Conservation (phyloP, 2,329 filamentous ascomycete genomes). For the Pseudocercospora cruenta region DNA sequence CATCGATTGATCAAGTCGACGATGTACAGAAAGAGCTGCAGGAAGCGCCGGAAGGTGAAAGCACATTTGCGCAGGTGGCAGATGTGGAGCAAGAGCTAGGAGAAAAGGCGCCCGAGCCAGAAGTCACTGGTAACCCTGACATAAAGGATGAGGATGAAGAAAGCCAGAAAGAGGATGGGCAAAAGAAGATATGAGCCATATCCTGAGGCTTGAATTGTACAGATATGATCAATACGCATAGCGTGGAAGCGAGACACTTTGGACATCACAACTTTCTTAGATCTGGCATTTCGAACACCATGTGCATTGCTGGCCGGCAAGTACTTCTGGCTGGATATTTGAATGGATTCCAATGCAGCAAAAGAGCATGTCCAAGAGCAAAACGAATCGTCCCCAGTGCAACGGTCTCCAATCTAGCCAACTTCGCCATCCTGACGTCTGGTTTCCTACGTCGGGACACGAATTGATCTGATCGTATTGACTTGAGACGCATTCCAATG, state of each 20-base stretch:
- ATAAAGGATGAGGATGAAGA: not conserved
- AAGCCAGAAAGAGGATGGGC: not conserved
- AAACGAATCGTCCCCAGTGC: not conserved
- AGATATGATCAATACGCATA: not conserved
- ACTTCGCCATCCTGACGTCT: too few relatives aligned
- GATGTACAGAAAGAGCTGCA: not conserved
- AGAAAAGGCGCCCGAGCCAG: conserved; percentile 15
- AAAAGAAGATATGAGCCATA: not conserved
- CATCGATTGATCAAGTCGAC: not conserved
- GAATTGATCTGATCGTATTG: too few relatives aligned
- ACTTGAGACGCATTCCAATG: too few relatives aligned
- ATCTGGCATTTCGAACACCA: too few relatives aligned
- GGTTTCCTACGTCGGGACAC: too few relatives aligned
- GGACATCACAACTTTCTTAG: too few relatives aligned
- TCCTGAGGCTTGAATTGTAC: not conserved
- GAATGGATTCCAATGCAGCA: too few relatives aligned
- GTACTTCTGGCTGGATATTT: too few relatives aligned
- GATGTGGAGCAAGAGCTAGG: conserved; percentile 27
- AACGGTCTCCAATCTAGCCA: too few relatives aligned
- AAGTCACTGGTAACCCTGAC: not conserved
- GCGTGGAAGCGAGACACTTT: not conserved
- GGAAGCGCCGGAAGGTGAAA: not conserved
- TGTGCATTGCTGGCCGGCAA: too few relatives aligned
- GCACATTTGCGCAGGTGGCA: conserved; percentile 22
- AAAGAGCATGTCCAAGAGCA: not conserved